These are phyloP conservation scores for Amanita exitialis DNA, from an alignment of 768 basidiomycete genomes.

Conservation along the genomic window DNA sequence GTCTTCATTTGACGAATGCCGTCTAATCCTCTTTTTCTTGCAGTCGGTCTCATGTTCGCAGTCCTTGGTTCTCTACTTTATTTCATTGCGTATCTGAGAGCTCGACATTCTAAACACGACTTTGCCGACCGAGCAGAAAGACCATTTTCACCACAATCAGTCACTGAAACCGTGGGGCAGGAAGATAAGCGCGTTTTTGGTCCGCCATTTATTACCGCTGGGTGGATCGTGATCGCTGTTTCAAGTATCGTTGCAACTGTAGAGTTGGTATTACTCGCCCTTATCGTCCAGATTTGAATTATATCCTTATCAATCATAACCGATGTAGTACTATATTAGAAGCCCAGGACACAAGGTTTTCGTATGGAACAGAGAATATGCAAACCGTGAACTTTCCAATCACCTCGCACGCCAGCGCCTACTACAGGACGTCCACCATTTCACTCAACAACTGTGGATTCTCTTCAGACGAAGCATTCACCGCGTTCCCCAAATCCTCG, in stretches of 20 bases:
- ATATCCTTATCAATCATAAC: too few species aligned
- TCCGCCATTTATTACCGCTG: constrained; percentile 70
- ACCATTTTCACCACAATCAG: constrained; percentile 8
- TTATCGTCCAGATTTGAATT: constrained; percentile 26
- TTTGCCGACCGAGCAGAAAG: constrained; percentile 49
- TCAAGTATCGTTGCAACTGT: constrained; percentile 49
- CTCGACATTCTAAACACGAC: constrained; percentile 61
- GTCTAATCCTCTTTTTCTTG: neutral
- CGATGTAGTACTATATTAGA: neutral
- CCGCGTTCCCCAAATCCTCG: neutral
- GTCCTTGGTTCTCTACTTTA: constrained; percentile 53
- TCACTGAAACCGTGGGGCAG: constrained; percentile 50
- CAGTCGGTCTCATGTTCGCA: constrained; percentile 55
- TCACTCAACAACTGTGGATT: neutral
- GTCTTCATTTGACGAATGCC: neutral
- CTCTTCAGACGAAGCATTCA: neutral
- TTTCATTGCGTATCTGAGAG: constrained; percentile 46
- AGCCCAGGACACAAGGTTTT: neutral
- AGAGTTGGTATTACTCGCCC: constrained; percentile 55
- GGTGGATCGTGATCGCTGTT: constrained; percentile 60
- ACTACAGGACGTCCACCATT: neutral
- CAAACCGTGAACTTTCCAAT: neutral
- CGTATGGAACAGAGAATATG: neutral
- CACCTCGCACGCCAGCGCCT: neutral
- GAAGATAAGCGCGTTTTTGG: constrained; percentile 58